Conservation (phyloP, 495 filamentous ascomycete species). For the Penicillium simplicissimum region DNA sequence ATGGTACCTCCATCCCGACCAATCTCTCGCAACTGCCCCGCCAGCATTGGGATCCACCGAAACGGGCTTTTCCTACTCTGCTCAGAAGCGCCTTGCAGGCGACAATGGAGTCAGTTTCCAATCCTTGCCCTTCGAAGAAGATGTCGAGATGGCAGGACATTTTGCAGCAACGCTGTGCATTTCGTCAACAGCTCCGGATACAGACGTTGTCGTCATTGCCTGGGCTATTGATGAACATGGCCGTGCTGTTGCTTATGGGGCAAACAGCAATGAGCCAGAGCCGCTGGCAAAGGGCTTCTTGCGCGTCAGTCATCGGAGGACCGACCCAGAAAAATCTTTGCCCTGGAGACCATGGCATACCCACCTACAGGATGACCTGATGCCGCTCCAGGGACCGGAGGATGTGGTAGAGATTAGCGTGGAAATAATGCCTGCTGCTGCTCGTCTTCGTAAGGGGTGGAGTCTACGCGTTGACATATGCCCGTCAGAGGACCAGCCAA, state of each 20-base stretch:
- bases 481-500: constrained; percentile 2
- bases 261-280: background rate
- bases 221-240: constrained; percentile 1
- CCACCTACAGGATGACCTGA: background rate
- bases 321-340: background rate
- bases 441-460: background rate
- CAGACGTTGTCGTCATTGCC: background rate
- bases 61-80: background rate
- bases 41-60: background rate
- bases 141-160: constrained; percentile 1
- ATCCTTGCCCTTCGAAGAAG: constrained; percentile 3
- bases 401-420: background rate
- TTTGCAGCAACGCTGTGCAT: background rate
- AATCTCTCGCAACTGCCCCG: background rate
- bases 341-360: constrained; percentile 4
- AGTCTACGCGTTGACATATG: background rate
- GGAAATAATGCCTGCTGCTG: constrained; percentile 3
- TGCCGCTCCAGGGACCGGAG: background rate
- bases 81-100: background rate
- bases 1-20: background rate
- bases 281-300: constrained; percentile 1
- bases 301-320: constrained; percentile 1
- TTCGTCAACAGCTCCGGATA: background rate
- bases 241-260: background rate
- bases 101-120: background rate